Evolutionary conservation across 2,329 filamentous ascomycete species (phyloP).

Genomic region (Hortaea werneckii): DNA sequence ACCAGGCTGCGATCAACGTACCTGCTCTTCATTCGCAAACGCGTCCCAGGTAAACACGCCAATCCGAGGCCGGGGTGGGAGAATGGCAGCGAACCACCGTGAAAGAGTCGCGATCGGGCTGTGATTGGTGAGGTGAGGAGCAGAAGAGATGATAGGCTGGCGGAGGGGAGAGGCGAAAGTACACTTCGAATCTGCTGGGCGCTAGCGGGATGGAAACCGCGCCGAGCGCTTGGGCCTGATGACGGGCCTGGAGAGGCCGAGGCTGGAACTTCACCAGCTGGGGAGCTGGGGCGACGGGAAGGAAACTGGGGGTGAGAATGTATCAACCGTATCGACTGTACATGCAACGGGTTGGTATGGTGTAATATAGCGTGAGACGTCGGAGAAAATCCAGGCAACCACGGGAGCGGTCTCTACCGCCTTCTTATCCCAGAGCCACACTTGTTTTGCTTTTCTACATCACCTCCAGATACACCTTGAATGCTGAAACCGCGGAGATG

Average conservation of each 20-base stretch:
- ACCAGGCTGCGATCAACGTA: constrained; percentile 1
- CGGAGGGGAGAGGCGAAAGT: background rate
- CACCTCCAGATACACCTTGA: no score
- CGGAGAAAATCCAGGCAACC: no score
- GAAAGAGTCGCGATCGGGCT: background rate
- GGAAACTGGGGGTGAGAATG: no score
- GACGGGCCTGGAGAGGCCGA: background rate
- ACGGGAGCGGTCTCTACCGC: no score
- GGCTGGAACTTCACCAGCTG: no score
- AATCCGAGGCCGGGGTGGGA: background rate
- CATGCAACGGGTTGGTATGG: no score
- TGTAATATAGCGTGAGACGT: no score
- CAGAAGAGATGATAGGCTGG: constrained; percentile 1
- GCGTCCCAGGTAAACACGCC: background rate
- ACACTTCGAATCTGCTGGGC: background rate
- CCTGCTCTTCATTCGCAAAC: constrained; percentile 1
- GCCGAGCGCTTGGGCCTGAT: background rate
- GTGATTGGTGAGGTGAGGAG: constrained; percentile 2
- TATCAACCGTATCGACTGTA: no score
- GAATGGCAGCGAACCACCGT: background rate
- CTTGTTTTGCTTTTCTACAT: no score
- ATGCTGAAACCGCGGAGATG: background rate
- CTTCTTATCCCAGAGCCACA: no score
- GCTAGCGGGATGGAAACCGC: background rate
- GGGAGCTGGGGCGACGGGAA: no score